These are phyloP conservation scores for Pterulicium gracile DNA, from an alignment of 1,284 basidiomycete genomes.

Conservation along the genomic window DNA sequence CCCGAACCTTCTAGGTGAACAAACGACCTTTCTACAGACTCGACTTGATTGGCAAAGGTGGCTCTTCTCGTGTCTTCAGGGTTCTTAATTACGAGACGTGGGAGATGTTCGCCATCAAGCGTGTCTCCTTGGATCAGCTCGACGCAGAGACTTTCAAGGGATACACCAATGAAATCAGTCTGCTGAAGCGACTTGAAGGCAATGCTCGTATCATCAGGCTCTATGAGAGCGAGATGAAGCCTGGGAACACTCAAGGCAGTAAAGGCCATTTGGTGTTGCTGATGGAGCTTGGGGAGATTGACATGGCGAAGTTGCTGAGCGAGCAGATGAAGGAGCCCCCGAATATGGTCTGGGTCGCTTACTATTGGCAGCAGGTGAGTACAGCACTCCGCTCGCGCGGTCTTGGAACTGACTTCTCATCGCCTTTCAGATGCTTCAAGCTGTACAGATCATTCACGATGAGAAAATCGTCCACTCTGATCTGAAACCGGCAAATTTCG, in stretches of 20 bases:
- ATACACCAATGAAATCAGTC: conserved; percentile 91
- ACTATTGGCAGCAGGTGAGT: conserved; percentile 89
- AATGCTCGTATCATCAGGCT: conserved; percentile 85
- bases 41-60: conserved; percentile 84
- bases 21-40: conserved; percentile 73
- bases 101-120: conserved; percentile 81
- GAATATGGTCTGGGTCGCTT: conserved; percentile 86
- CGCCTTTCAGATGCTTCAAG: conserved; percentile 76
- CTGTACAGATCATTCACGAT: conserved; percentile 90
- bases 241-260: conserved; percentile 43
- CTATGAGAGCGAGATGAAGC: conserved; percentile 75
- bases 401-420: conserved; percentile 2
- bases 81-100: conserved; percentile 63
- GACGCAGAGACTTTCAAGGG: conserved; percentile 80
- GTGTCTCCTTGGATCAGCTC: conserved; percentile 76
- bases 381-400: conserved; percentile 4
- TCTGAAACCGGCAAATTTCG: conserved; percentile 94
- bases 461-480: conserved; percentile 97
- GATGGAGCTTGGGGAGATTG: conserved; percentile 92
- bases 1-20: conserved; percentile 57
- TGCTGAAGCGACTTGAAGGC: conserved; percentile 79
- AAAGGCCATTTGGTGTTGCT: conserved; percentile 70
- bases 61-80: conserved; percentile 88
- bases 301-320: conserved; percentile 72
- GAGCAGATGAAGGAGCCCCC: conserved; percentile 75